Conservation (phyloP, 1,284 basidiomycete species). For the Phaffia rhodozyma region DNA sequence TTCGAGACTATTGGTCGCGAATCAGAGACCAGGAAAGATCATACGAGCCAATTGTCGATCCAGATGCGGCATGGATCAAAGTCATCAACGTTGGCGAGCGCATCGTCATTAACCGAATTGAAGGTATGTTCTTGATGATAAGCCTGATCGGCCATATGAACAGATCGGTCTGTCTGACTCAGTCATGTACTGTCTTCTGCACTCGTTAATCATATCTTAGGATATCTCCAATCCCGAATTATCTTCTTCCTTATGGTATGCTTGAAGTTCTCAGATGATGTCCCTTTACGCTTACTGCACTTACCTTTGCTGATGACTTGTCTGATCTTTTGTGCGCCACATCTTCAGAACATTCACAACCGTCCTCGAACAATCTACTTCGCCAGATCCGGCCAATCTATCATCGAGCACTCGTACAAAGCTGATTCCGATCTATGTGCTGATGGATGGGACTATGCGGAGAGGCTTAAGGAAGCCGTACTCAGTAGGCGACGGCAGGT, state of each 20-base stretch:
- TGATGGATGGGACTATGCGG: slow-evolving; percentile 88
- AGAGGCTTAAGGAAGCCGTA: slow-evolving; percentile 72
- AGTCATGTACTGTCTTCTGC: slow-evolving; percentile 7
- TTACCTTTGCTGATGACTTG: background rate
- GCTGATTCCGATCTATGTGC: slow-evolving; percentile 94
- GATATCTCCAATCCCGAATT: slow-evolving; percentile 64
- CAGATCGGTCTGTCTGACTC: slow-evolving; percentile 8
- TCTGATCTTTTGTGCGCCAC: slow-evolving; percentile 43
- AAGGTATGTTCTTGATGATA: slow-evolving; percentile 23
- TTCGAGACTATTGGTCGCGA: slow-evolving; percentile 81
- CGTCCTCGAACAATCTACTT: slow-evolving; percentile 82
- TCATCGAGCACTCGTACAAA: slow-evolving; percentile 98
- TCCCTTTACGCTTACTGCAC: too few relatives aligned
- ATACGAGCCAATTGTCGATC: slow-evolving; percentile 76
- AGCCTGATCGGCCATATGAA: background rate
- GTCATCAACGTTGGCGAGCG: slow-evolving; percentile 94
- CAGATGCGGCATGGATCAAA: slow-evolving; percentile 83
- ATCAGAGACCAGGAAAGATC: slow-evolving; percentile 75
- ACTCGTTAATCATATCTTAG: slow-evolving; percentile 20
- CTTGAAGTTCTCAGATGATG: background rate
- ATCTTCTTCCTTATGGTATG: slow-evolving; percentile 48
- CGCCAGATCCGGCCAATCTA: slow-evolving; percentile 85
- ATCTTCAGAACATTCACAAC: slow-evolving; percentile 97
- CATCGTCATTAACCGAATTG: slow-evolving; percentile 72
- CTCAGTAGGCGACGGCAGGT: slow-evolving; percentile 15